Conservation (phyloP, 345 rosid genomes). For the Rhizophora apiculata region DNA sequence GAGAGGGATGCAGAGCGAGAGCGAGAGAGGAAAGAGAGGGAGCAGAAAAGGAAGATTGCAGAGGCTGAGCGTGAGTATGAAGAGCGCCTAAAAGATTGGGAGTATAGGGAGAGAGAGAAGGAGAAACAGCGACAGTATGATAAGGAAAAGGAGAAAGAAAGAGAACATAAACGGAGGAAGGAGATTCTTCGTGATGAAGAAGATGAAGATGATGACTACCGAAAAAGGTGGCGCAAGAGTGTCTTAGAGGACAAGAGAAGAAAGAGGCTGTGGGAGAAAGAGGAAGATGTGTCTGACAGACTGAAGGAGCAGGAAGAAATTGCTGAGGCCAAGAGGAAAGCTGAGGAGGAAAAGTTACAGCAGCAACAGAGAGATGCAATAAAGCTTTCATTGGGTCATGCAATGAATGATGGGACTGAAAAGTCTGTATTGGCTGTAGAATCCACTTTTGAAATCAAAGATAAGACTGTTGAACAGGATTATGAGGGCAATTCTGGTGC, state of each 20-base stretch:
- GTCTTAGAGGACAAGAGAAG: constrained; percentile 72
- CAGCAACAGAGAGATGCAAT: constrained; percentile 57
- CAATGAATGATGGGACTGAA: constrained; percentile 48
- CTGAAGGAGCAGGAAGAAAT: constrained; percentile 79
- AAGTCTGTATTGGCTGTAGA: constrained; percentile 31
- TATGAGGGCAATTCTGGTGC: constrained; percentile 22
- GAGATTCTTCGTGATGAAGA: constrained; percentile 83
- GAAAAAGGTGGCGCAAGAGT: constrained; percentile 81
- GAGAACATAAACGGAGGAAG: constrained; percentile 81
- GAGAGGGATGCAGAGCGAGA: constrained; percentile 94
- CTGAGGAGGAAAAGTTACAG: constrained; percentile 71
- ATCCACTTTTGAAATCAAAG: constrained; percentile 34
- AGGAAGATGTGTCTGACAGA: constrained; percentile 78
- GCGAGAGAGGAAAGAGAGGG: constrained; percentile 84
- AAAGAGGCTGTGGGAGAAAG: constrained; percentile 70
- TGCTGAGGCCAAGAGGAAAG: constrained; percentile 68
- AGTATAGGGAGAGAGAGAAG: constrained; percentile 84
- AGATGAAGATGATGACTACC: constrained; percentile 71
- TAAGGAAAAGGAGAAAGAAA: constrained; percentile 87
- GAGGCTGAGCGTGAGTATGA: constrained; percentile 93
- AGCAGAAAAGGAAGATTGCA: constrained; percentile 82
- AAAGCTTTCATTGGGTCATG: constrained; percentile 48
- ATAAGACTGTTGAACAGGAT: constrained; percentile 33
- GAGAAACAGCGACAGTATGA: constrained; percentile 92
- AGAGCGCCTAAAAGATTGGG: constrained; percentile 89